Base-by-base conservation (phyloP, 192 early-diverging fungal genomes). In the Chytriomyces confervae region DNA sequence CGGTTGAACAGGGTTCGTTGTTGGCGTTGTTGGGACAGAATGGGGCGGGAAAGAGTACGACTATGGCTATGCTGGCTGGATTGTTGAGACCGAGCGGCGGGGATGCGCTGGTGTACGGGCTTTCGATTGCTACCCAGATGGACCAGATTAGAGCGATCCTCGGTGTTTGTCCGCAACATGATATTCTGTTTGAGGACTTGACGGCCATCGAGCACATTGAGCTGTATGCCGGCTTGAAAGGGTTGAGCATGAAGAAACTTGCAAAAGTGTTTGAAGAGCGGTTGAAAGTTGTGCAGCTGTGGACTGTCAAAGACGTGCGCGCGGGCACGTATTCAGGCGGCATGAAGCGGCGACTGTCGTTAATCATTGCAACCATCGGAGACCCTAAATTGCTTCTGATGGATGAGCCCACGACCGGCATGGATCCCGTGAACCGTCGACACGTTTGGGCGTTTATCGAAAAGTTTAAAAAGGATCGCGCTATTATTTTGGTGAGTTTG, bases 121-220 rank as follows among this genome's bases (percentile, higher is more conserved):
- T 83, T 43, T 86, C 80, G 6, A 80, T 94, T 50, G 67, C 76
- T 47, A 69, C 78, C 47, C 84, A 94, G 46, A 89, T 92, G 85
- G 81, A 86, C 23, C 62, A 79, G 60, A 93, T 94, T 77, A 84
- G 92, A 9, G 83, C 84, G 3, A 83, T 91, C 57, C 89, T 94
- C 91, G 93, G 93, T 27, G 85, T 94, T 13, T 94, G 93, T 72
- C 92, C 92, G 27, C 92, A 88, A 66, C 86, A 92, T 70, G 92
- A 93, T 70, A 91, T 94, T 66, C 73, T 94, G 36, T 94, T 93
- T 78, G 84, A 86, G 43, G 92, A 93, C 44, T 62, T 94, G 72
- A 93, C 92, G 0, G 91, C 92, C 4, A 71, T 80, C 63, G 93
- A 94, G 68, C 91, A 93, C 79, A 85, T 94, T 46, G 76, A 81